Evolutionary conservation across 805 yeast genomes (phyloP), one percentile per base, ranked within the genome.

Genomic region (Sungouiella blattae): DNA sequence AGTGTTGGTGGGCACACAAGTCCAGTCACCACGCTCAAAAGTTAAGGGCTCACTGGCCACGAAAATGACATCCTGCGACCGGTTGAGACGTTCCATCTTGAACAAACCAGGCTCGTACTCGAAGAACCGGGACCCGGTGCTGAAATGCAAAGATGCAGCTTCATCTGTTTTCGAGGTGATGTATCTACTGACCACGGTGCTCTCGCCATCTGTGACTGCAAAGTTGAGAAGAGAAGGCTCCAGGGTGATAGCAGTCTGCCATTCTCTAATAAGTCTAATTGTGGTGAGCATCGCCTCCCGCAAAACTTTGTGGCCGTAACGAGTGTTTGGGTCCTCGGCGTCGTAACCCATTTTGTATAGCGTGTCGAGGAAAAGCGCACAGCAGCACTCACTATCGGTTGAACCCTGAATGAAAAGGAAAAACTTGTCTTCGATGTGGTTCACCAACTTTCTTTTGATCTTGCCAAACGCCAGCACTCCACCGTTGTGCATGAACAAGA

Each of bases 401-500:
- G 94, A 78, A 1, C 98, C 98, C 56, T 93, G 97, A 28, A 93
- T 77, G 28, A 69, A 71, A 15, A 85, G 62, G 53, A 93, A 86
- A 57, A 77, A 93, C 46, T 81, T 80, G 55, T 93, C 96, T 27
- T 77, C 77, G 29, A 93, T 69, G 54, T 84, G 87, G 46, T 76
- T 71, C 22, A 87, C 71, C 28, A 93, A 67, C 39, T 62, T 72
- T 40, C 93, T 73, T 61, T 93, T 93, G 48, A 93, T 84, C 45
- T 64, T 62, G 35, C 68, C 58, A 57, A 91, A 93, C 40, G 78
- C 77, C 8, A 89, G 71, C 16, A 93, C 77, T 0, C 87, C 93
- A 20, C 98, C 98, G 61, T 93, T 93, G 61, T 93, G 98, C 98
- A 93, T 93, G 57, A 93, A 93, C 83, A 91, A 84, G 31, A 91